Percentiles rank a stretch among this genome's conserved stretches.
phyloP scores from a whole-genome alignment of 441 rosid genomes.

The Adansonia grandidieri region DNA sequence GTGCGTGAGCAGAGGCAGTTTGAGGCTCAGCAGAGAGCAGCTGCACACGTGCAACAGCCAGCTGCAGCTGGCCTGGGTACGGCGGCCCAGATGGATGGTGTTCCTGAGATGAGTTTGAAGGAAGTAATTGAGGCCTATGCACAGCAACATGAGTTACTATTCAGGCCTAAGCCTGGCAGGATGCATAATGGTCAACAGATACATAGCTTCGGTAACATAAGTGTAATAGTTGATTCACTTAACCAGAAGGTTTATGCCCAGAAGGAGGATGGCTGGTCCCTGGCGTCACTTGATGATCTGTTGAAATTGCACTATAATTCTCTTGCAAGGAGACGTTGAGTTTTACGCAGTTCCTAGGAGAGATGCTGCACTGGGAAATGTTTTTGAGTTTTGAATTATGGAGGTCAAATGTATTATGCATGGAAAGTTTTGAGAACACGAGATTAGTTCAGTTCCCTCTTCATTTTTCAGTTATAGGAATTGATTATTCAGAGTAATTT shows the following conservation, averaged over 20 bases:
- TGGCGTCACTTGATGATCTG: slow-evolving; percentile 66
- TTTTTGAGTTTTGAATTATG: neutral
- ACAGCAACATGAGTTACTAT: slow-evolving; percentile 70
- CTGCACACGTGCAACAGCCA: slow-evolving; percentile 48
- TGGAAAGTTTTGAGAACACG: slow-evolving; percentile 1
- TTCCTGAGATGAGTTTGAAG: slow-evolving; percentile 65
- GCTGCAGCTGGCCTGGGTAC: slow-evolving; percentile 41
- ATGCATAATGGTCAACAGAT: slow-evolving; percentile 82
- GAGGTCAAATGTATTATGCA: neutral
- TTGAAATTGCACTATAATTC: slow-evolving; percentile 63
- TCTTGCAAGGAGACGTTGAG: slow-evolving; percentile 45
- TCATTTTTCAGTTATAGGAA: neutral
- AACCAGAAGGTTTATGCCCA: slow-evolving; percentile 73
- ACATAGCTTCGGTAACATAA: slow-evolving; percentile 83
- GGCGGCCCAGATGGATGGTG: slow-evolving; percentile 46
- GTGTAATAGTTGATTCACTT: slow-evolving; percentile 68
- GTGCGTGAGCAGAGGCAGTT: slow-evolving; percentile 65
- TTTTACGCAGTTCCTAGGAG: neutral
- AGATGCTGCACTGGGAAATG: neutral
- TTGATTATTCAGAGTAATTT: neutral
- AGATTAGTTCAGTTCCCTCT: slow-evolving; percentile 25
- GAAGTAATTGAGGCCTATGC: slow-evolving; percentile 86
- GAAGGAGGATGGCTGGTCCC: slow-evolving; percentile 67
- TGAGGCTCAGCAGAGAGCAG: slow-evolving; percentile 64
- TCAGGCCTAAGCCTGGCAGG: slow-evolving; percentile 83